A percentile compares a stretch with the other conserved stretches of the same genome.
Evolutionary conservation across 2,329 filamentous ascomycete genomes (phyloP).

Genomic region (Dothistroma pini): DNA sequence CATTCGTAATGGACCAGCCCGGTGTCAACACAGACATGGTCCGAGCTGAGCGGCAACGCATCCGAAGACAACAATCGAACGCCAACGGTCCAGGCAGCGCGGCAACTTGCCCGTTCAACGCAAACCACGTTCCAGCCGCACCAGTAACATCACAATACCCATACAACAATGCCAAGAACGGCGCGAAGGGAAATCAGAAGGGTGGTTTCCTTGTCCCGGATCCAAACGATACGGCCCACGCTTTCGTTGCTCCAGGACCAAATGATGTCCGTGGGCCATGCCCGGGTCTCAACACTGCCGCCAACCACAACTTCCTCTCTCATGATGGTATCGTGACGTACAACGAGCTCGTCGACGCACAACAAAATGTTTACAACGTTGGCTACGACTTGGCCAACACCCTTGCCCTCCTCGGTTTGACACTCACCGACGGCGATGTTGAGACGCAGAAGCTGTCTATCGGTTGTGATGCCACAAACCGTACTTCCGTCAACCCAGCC

Average conservation of each 20-base stretch:
- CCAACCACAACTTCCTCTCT: slow-evolving; percentile 44
- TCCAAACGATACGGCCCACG: slow-evolving; percentile 38
- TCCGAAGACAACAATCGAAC: slow-evolving; percentile 24
- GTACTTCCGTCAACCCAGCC: slow-evolving; percentile 37
- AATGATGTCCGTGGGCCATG: slow-evolving; percentile 43
- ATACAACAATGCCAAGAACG: slow-evolving; percentile 45
- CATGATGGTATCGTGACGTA: slow-evolving; percentile 43
- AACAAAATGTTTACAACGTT: slow-evolving; percentile 47
- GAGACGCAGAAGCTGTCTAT: slow-evolving; percentile 44
- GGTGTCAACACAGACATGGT: slow-evolving; percentile 38
- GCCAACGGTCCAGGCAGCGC: slow-evolving; percentile 29
- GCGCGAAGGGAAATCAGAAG: slow-evolving; percentile 38
- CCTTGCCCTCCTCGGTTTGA: slow-evolving; percentile 41
- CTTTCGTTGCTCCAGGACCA: slow-evolving; percentile 36
- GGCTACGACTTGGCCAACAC: slow-evolving; percentile 42
- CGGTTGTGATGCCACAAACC: slow-evolving; percentile 44
- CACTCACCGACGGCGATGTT: slow-evolving; percentile 40
- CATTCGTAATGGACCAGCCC: slow-evolving; percentile 37
- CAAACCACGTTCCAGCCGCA: slow-evolving; percentile 32
- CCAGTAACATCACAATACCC: slow-evolving; percentile 37
- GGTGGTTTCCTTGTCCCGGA: slow-evolving; percentile 47
- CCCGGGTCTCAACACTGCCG: slow-evolving; percentile 43
- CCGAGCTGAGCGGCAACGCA: slow-evolving; percentile 18
- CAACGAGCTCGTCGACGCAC: slow-evolving; percentile 45
- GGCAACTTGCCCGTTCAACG: slow-evolving; percentile 36